These are phyloP conservation scores for Pyrenochaeta sp. DNA, from an alignment of 2,329 filamentous ascomycete species.

Conservation along the genomic window DNA sequence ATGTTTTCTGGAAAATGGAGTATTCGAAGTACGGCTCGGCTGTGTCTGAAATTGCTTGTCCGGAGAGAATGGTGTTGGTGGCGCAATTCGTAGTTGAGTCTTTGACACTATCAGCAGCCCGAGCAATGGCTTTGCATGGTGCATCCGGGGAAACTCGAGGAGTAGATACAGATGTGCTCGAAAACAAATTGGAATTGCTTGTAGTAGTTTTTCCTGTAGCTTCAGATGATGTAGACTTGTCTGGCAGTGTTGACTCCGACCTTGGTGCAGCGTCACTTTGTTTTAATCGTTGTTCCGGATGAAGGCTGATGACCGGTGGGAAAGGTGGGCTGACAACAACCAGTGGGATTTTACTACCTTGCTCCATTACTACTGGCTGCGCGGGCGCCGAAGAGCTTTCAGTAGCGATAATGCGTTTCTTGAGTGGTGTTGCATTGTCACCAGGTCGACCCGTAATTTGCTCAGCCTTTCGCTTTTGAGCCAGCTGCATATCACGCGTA, in stretches of 20 bases:
- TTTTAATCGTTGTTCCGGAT: too few species aligned
- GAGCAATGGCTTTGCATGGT: too few species aligned
- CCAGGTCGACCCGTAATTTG: background rate
- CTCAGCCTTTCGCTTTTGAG: constrained; percentile 2
- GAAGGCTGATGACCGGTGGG: too few species aligned
- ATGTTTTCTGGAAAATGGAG: constrained; percentile 26
- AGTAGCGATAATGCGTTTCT: background rate
- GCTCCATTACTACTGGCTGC: too few species aligned
- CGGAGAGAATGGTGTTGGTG: background rate
- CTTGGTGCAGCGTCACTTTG: too few species aligned
- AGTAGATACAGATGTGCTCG: too few species aligned
- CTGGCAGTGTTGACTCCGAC: too few species aligned
- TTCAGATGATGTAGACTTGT: too few species aligned
- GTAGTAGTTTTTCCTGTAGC: too few species aligned
- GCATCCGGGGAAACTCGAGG: too few species aligned
- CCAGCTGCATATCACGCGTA: background rate
- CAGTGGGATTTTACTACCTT: background rate
- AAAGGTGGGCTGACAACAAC: background rate
- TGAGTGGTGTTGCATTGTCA: background rate
- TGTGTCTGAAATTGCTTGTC: background rate
- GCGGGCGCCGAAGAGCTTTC: background rate
- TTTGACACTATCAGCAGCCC: too few species aligned
- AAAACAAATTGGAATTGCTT: too few species aligned
- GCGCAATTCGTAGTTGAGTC: background rate
- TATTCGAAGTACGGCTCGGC: constrained; percentile 39